Conservation (phyloP, 345 rosid species). For the Isatis tinctoria region DNA sequence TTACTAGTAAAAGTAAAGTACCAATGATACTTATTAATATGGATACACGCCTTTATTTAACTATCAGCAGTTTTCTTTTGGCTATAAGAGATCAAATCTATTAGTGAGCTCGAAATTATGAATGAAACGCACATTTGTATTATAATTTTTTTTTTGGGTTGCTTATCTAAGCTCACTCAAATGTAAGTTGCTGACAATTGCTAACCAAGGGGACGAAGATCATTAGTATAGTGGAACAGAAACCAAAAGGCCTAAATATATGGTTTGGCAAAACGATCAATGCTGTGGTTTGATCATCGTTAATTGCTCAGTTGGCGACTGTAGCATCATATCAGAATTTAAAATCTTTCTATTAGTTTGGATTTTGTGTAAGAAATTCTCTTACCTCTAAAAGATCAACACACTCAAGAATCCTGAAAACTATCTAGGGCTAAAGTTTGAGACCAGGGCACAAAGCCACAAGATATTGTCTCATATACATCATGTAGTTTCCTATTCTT, state of each 20-base stretch:
- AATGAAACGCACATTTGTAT: not conserved
- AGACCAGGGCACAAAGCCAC: not conserved
- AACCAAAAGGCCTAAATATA: not conserved
- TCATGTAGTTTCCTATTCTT: not conserved
- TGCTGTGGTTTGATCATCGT: not conserved
- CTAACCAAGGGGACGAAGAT: not conserved
- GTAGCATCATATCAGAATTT: not conserved
- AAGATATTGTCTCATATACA: no score
- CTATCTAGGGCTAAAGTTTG: not conserved
- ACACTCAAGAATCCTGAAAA: not conserved
- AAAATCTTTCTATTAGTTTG: not conserved
- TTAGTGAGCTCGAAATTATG: not conserved
- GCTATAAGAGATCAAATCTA: not conserved
- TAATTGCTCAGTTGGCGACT: not conserved
- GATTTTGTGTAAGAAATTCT: not conserved
- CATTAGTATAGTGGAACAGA: not conserved
- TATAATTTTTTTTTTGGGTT: not conserved
- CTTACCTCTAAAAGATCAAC: not conserved
- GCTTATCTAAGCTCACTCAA: not conserved
- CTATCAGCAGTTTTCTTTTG: not conserved
- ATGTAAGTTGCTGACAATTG: not conserved
- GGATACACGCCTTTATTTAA: not conserved
- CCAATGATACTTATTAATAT: not conserved
- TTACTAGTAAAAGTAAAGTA: no score
- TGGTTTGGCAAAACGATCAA: not conserved